phyloP scores from a whole-genome alignment of 2,329 filamentous ascomycete species.

The Paraconiothyrium sp. region DNA sequence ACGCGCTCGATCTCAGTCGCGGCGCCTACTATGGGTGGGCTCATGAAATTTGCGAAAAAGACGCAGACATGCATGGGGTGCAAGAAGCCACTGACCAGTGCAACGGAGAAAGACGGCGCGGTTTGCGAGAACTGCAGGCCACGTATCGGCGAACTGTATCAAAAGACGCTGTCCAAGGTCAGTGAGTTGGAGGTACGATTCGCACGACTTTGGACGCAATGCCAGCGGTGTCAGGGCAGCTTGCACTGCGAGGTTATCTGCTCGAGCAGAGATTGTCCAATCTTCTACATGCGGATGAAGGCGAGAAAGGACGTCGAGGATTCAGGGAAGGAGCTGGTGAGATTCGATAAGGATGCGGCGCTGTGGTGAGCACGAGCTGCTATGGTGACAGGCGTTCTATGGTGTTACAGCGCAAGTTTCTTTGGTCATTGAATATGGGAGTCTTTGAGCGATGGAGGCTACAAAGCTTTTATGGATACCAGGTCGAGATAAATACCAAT shows the following conservation, averaged over 20 bases:
- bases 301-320: slow-evolving; percentile 99
- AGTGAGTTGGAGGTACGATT: slow-evolving; percentile 94
- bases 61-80: slow-evolving; percentile 98
- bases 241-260: slow-evolving; percentile 99
- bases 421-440: slow-evolving; percentile 7
- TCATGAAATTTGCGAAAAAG: slow-evolving; percentile 99
- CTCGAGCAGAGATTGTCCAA: slow-evolving; percentile 94
- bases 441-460: neutral
- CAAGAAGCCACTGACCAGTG: slow-evolving; percentile 89
- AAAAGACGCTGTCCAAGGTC: slow-evolving; percentile 85
- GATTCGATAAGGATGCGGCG: slow-evolving; percentile 88
- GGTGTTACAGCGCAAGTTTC: neutral
- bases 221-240: slow-evolving; percentile 95
- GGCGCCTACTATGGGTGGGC: slow-evolving; percentile 86
- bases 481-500: too few species aligned
- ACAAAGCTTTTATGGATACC: slow-evolving; percentile 7
- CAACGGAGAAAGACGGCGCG: slow-evolving; percentile 82
- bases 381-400: neutral
- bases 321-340: slow-evolving; percentile 84
- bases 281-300: slow-evolving; percentile 99
- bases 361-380: slow-evolving; percentile 62
- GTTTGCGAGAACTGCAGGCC: slow-evolving; percentile 88
- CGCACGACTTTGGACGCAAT: slow-evolving; percentile 95
- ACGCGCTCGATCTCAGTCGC: slow-evolving; percentile 94
- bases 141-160: slow-evolving; percentile 90